Percentiles rank a stretch among this genome's conserved stretches.
phyloP scores from a whole-genome alignment of 345 rosid species.

The Boechera retrofracta region DNA sequence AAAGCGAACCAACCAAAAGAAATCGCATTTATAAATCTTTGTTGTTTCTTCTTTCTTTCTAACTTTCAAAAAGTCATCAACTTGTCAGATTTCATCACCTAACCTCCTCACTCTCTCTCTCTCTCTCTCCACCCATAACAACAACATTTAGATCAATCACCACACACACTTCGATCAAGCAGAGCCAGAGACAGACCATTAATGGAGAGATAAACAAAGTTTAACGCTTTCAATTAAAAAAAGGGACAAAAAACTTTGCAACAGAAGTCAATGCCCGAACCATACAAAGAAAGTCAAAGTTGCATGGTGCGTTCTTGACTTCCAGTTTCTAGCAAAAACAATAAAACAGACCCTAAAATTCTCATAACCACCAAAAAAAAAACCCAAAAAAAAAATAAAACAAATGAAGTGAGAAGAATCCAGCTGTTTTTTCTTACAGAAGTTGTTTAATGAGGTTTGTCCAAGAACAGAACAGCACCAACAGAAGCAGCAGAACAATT shows the following conservation, averaged over 20 bases:
- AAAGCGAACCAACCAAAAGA: slow-evolving; percentile 33
- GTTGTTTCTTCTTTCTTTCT: slow-evolving; percentile 18
- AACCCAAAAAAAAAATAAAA: slow-evolving; percentile 19
- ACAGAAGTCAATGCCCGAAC: slow-evolving; percentile 99
- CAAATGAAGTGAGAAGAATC: slow-evolving; percentile 47
- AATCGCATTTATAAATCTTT: slow-evolving; percentile 35
- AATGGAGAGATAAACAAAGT: slow-evolving; percentile 20
- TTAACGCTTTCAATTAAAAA: not conserved
- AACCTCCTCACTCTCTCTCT: slow-evolving; percentile 3
- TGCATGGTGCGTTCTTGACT: slow-evolving; percentile 99
- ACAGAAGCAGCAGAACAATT: slow-evolving; percentile 47
- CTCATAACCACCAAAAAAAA: slow-evolving; percentile 1
- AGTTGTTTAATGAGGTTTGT: slow-evolving; percentile 49
- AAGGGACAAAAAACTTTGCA: slow-evolving; percentile 32
- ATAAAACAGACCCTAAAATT: slow-evolving; percentile 33
- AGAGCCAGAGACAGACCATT: slow-evolving; percentile 1
- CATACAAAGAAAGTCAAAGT: slow-evolving; percentile 53
- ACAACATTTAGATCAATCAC: slow-evolving; percentile 15
- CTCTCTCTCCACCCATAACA: slow-evolving; percentile 7
- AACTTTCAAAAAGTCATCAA: slow-evolving; percentile 42
- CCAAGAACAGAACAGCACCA: slow-evolving; percentile 64
- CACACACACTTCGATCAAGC: slow-evolving; percentile 5
- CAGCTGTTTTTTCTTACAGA: slow-evolving; percentile 39
- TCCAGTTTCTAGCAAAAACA: slow-evolving; percentile 47
- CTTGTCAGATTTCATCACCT: slow-evolving; percentile 40